Base-by-base conservation (phyloP, 2,329 filamentous ascomycete genomes). In the Conoideocrella luteorostrata region DNA sequence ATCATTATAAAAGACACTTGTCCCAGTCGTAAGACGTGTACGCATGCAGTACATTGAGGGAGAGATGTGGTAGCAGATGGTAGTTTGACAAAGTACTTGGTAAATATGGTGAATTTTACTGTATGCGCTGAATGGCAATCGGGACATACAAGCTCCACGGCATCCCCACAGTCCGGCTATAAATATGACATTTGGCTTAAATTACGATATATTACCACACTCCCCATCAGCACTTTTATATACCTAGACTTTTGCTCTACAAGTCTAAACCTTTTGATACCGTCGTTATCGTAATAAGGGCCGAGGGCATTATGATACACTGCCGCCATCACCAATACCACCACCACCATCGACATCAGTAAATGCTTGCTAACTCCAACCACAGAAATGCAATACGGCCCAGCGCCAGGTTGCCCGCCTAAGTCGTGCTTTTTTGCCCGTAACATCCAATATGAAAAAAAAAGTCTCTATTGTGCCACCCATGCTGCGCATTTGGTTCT, bases 401-500 rank as follows among this genome's bases (percentile, higher is more conserved):
- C 29, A 20, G 24, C 21, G 33, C 33, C 26, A 21, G 21, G 13
- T 18, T 23, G 18, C 23, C 17, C 21, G 20, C 33, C 33, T 34
- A 21, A 6, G 34, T 15, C 2, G 7, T 4, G 7, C 15, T 13
- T 42, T 30, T 17, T 33, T 22, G 13, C n/a, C 17, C n/a, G 24
- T 22, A 20, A 46, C 13, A 38, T 30, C 24, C 26, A 42, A 34
- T 29, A 26, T 23, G n/a, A 41, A n/a, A n/a, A n/a, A n/a, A n/a
- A n/a, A n/a, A n/a, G n/a, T n/a, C n/a, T n/a, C n/a, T n/a, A n/a
- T n/a, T n/a, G n/a, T n/a, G n/a, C n/a, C n/a, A n/a, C n/a, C n/a
- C n/a, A n/a, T n/a, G n/a, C n/a, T n/a, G n/a, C 30, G 7, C 24
- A 17, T 7, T 23, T 34, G 13, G 6, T 20, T 12, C 3, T 61